phyloP scores from a whole-genome alignment of 176 grass and related monocot species.

The Musa beccarii region DNA sequence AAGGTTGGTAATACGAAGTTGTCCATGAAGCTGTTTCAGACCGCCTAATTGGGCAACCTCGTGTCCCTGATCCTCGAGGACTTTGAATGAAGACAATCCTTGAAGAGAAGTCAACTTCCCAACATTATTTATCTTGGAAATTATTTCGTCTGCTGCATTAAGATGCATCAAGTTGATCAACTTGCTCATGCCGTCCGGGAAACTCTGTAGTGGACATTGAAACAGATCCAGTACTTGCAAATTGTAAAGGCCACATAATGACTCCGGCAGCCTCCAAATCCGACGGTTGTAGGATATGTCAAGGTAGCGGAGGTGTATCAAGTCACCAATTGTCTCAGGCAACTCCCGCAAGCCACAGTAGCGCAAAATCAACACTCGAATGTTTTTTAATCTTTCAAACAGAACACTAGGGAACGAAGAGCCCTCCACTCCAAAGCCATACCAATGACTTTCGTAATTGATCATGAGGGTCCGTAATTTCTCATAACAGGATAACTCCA shows the following conservation, averaged over 20 bases:
- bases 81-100: no score
- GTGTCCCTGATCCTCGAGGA: conserved; percentile 9
- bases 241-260: conserved; percentile 22
- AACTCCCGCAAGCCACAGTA: neutral
- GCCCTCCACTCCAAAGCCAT: neutral
- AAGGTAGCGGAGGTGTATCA: conserved; percentile 24
- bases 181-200: conserved; percentile 8
- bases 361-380: conserved; percentile 10
- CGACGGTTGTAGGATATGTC: neutral
- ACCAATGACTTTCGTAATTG: neutral
- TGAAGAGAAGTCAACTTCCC: no score
- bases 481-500: neutral
- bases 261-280: conserved; percentile 11
- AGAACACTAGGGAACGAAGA: neutral
- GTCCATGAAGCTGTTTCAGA: conserved; percentile 20
- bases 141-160: neutral
- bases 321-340: conserved; percentile 16
- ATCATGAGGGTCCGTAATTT: conserved; percentile 14
- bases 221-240: conserved; percentile 12
- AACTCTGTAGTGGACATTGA: conserved; percentile 2
- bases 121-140: no score
- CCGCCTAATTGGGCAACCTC: conserved; percentile 19
- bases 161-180: conserved; percentile 15
- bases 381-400: conserved; percentile 6
- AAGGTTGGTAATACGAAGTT: conserved; percentile 11